Percentiles rank a stretch among this genome's conserved stretches.
Evolutionary conservation across 495 filamentous ascomycete genomes (phyloP).

Genomic region (Talaromyces wortmannii): DNA sequence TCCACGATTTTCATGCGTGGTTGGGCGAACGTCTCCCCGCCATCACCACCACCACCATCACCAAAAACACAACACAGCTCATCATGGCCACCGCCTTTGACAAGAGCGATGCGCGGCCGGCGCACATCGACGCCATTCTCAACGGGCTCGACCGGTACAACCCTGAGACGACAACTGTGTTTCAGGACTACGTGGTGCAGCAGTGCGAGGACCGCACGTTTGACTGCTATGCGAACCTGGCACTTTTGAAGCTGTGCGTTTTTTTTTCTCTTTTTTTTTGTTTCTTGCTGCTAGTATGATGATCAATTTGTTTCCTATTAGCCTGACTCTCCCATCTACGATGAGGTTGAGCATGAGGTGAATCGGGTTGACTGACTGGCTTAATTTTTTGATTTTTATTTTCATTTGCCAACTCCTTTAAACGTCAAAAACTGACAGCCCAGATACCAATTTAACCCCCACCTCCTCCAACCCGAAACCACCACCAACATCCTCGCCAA

Average conservation of each 20-base stretch:
- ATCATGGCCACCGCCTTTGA: constrained; percentile 46
- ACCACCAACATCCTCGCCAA: constrained; percentile 99
- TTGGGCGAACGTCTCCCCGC: neutral
- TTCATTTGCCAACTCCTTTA: neutral
- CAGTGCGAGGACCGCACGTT: constrained; percentile 94
- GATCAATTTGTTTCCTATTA: constrained; percentile 95
- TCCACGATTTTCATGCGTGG: neutral
- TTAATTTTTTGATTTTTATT: neutral
- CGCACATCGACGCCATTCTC: constrained; percentile 84
- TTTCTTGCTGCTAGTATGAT: constrained; percentile 36
- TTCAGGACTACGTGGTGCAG: constrained; percentile 90
- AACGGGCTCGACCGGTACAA: constrained; percentile 96
- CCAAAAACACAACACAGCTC: neutral
- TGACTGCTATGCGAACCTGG: constrained; percentile 94
- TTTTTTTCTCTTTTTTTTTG: constrained; percentile 9
- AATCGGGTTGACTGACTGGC: constrained; percentile 59
- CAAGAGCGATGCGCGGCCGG: constrained; percentile 62
- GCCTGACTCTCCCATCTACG: constrained; percentile 47
- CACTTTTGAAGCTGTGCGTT: constrained; percentile 94
- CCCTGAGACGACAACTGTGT: constrained; percentile 86
- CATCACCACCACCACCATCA: neutral
- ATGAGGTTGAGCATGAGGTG: neutral
- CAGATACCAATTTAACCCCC: constrained; percentile 99
- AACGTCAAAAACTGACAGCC: neutral
- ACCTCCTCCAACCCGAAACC: constrained; percentile 92